Base-by-base conservation (phyloP, 1,139 yeast genomes). In the Sugiyamaella paludigena region DNA sequence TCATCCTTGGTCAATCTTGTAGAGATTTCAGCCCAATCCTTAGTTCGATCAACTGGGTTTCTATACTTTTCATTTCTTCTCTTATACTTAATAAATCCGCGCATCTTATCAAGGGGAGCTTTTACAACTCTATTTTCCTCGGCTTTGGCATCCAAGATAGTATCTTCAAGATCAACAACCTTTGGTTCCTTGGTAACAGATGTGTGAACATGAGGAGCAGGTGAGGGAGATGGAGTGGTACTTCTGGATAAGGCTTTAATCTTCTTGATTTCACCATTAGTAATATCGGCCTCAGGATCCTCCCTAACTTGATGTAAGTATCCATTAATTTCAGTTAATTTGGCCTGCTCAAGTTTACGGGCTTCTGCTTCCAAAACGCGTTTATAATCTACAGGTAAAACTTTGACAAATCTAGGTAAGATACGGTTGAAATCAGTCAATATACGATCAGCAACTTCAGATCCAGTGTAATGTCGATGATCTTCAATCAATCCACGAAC, bases 21-120 rank as follows among this genome's bases (percentile, higher is more conserved):
- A 15, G 95, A 83, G 71, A 92, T 78, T 73, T 92, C 98, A 58
- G 84, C 81, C 98, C 98, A 92, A 70, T 92, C 98, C 64, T 77
- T 77, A 50, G 91, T 78, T 71, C 98, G 84, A 39, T 79, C 73
- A 64, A 80, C 77, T 30, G 95, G 81, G 40, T 80, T 75, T 71
- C 98, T 80, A 77, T 92, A 88, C 65, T 81, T 83, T 69, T 91
- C 97, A 65, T 85, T 78, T 62, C 95, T 83, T 65, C 95, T 83
- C 74, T 83, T 83, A 75, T 92, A 91, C 73, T 88, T 87, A 86
- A 89, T 87, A 75, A 91, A 92, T 26, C 98, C 98, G 65, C 81
- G 83, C 52, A 84, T 76, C 74, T 85, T 88, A 69, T 91, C 97
- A 50, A 89, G 74, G 28, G 48, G 44, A 64, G 82, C 82, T 53